Conservation (phyloP, 2,329 filamentous ascomycete species). For the Nakataea oryzae region DNA sequence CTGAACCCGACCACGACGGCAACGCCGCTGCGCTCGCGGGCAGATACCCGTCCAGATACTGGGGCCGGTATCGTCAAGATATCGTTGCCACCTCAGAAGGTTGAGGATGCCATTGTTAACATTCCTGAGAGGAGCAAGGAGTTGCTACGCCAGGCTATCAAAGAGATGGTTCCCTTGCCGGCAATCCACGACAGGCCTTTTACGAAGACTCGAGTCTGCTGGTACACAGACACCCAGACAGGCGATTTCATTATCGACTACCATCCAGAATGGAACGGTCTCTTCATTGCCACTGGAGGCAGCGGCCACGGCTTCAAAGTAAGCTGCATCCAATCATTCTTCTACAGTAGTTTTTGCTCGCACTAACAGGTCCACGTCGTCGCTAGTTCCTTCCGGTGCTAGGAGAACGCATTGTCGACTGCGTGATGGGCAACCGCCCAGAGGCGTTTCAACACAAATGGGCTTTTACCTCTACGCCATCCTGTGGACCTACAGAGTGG, state of each 20-base stretch:
- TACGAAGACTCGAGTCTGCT: conserved; percentile 54
- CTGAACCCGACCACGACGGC: conserved; percentile 32
- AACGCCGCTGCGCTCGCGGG: conserved; percentile 8
- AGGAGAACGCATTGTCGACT: conserved; percentile 50
- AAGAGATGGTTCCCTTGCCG: conserved; percentile 46
- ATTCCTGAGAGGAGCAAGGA: conserved; percentile 51
- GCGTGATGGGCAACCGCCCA: conserved; percentile 33
- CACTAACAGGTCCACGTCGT: background rate
- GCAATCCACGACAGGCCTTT: conserved; percentile 50
- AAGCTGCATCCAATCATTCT: background rate
- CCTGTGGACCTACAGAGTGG: conserved; percentile 21
- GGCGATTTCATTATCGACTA: conserved; percentile 63
- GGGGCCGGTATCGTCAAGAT: conserved; percentile 12
- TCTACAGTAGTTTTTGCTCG: background rate
- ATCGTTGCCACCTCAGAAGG: conserved; percentile 34
- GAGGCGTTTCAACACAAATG: conserved; percentile 45
- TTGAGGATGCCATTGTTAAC: conserved; percentile 32
- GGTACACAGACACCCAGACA: conserved; percentile 65
- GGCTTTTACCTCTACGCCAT: conserved; percentile 48
- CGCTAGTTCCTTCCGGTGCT: conserved; percentile 51
- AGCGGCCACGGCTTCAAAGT: conserved; percentile 56
- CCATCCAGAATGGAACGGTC: conserved; percentile 48
- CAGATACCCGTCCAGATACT: conserved; percentile 3
- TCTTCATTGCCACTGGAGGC: conserved; percentile 53
- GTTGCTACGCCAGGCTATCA: conserved; percentile 50